phyloP scores from a whole-genome alignment of 768 basidiomycete genomes.

The Lanmaoa pseudosensibilis region DNA sequence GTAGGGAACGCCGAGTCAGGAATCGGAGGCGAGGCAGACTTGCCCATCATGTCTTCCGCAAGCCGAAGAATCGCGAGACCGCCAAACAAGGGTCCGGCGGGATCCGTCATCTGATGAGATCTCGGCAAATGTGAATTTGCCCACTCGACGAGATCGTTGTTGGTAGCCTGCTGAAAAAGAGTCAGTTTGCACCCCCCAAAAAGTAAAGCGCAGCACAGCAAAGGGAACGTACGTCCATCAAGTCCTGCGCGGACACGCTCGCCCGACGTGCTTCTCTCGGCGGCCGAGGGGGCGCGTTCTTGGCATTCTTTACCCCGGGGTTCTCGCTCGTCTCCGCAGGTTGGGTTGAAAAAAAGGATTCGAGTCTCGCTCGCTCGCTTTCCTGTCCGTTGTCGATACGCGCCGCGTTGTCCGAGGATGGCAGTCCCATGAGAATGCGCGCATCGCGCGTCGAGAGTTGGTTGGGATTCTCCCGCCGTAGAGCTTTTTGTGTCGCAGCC shows the following conservation, averaged over 20 bases:
- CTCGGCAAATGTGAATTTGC: constrained; percentile 81
- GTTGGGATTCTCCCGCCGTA: constrained; percentile 82
- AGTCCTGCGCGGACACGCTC: constrained; percentile 30
- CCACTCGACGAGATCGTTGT: constrained; percentile 75
- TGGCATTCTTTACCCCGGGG: no score
- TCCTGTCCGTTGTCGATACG: constrained; percentile 27
- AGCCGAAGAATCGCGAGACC: constrained; percentile 84
- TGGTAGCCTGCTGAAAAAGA: constrained; percentile 28
- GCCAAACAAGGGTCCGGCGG: constrained; percentile 44
- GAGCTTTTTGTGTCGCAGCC: constrained; percentile 83
- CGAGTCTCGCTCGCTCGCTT: constrained; percentile 49
- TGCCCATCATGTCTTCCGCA: constrained; percentile 76
- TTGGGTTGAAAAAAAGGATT: constrained; percentile 56
- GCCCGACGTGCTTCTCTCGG: constrained; percentile 59
- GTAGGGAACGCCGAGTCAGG: constrained; percentile 77
- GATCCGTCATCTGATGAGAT: constrained; percentile 54
- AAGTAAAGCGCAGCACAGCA: no score
- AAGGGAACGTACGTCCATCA: constrained; percentile 16
- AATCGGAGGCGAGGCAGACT: constrained; percentile 65
- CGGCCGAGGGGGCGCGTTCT: constrained; percentile 59
- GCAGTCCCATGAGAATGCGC: constrained; percentile 68
- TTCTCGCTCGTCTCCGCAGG: constrained; percentile 21
- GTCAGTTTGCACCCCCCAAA: background rate
- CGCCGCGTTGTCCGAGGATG: constrained; percentile 26
- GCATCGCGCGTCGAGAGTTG: constrained; percentile 81